Evolutionary conservation across 2,329 filamentous ascomycete species (phyloP).

Genomic region (Cercospora citrullina): DNA sequence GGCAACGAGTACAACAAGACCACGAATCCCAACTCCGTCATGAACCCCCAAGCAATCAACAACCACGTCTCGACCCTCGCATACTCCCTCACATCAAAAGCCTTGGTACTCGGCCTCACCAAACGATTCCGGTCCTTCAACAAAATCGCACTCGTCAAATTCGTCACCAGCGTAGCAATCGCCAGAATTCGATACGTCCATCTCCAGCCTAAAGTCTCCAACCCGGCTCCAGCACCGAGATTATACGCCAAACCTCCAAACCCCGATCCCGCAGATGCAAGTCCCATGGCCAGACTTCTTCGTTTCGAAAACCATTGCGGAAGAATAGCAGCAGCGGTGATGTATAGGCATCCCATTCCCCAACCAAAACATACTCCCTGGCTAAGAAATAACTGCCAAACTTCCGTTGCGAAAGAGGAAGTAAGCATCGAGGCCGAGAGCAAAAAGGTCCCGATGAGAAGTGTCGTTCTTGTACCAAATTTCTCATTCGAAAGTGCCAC

Average conservation of each 20-base stretch:
- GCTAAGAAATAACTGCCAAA: slow-evolving; percentile 72
- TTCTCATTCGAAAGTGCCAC: slow-evolving; percentile 60
- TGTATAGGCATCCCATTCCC: slow-evolving; percentile 73
- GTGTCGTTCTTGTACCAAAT: slow-evolving; percentile 62
- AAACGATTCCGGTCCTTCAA: slow-evolving; percentile 57
- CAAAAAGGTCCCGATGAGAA: slow-evolving; percentile 64
- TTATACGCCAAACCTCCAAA: slow-evolving; percentile 71
- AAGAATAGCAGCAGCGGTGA: slow-evolving; percentile 63
- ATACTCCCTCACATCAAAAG: slow-evolving; percentile 27
- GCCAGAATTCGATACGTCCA: slow-evolving; percentile 61
- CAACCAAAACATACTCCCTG: slow-evolving; percentile 72
- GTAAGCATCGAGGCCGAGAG: slow-evolving; percentile 64
- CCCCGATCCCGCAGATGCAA: slow-evolving; percentile 66
- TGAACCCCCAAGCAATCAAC: slow-evolving; percentile 28
- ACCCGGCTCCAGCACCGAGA: slow-evolving; percentile 65
- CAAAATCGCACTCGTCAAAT: slow-evolving; percentile 60
- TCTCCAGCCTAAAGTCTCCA: slow-evolving; percentile 50
- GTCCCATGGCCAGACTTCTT: slow-evolving; percentile 66
- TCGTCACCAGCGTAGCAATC: slow-evolving; percentile 61
- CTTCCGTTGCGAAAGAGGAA: slow-evolving; percentile 65
- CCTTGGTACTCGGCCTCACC: slow-evolving; percentile 20
- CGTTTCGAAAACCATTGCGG: slow-evolving; percentile 72
- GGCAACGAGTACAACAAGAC: slow-evolving; percentile 31
- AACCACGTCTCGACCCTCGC: slow-evolving; percentile 25
- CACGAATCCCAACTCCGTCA: slow-evolving; percentile 32